Evolutionary conservation across 176 grass and related monocot genomes (phyloP).

Genomic region (Carex pumila): DNA sequence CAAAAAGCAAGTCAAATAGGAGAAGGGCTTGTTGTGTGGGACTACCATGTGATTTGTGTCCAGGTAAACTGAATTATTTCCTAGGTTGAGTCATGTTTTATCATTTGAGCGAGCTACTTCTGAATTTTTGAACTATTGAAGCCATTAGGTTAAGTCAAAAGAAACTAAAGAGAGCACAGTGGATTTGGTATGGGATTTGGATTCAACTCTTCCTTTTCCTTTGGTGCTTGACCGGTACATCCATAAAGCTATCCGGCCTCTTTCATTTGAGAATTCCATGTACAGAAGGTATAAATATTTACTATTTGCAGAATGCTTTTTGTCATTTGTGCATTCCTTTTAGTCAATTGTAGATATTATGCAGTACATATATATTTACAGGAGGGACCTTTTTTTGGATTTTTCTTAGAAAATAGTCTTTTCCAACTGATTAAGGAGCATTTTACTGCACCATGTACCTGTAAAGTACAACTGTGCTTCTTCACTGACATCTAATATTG

Average conservation of each 20-base stretch:
- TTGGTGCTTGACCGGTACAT: conserved; percentile 47
- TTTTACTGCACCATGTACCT: background rate
- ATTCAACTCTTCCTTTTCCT: conserved; percentile 79
- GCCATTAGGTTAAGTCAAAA: conserved; percentile 50
- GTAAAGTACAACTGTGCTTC: background rate
- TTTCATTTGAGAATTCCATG: conserved; percentile 37
- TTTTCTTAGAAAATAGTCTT: background rate
- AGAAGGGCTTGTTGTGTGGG: conserved; percentile 71
- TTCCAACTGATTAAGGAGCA: background rate
- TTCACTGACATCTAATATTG: background rate
- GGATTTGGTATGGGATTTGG: conserved; percentile 88
- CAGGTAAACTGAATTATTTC: conserved; percentile 44
- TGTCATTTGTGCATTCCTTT: background rate
- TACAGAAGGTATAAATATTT: conserved; percentile 51
- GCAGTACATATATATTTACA: background rate
- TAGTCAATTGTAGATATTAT: background rate
- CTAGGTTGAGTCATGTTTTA: background rate
- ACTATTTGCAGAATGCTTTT: background rate
- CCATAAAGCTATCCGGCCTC: conserved; percentile 39
- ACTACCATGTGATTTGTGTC: conserved; percentile 93
- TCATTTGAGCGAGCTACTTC: background rate
- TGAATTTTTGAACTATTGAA: conserved; percentile 24
- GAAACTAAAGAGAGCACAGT: conserved; percentile 33
- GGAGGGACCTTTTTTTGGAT: background rate
- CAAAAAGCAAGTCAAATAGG: conserved; percentile 62